A percentile compares a stretch with the other conserved stretches of the same genome.
Evolutionary conservation across 805 yeast species (phyloP).

Genomic region (Naumovozyma dairenensis): DNA sequence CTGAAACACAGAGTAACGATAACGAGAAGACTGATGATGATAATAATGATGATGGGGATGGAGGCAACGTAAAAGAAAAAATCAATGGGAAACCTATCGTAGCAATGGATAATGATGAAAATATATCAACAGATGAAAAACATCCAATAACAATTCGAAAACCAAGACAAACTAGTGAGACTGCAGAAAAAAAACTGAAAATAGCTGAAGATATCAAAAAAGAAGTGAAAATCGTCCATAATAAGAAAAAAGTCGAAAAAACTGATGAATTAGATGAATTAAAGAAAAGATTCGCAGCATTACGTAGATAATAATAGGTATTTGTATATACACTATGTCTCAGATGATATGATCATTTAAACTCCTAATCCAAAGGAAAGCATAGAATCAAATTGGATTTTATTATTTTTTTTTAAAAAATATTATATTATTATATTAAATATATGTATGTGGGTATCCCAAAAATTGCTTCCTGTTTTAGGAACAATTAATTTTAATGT

Average conservation of each 20-base stretch:
- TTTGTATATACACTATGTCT: too few species aligned
- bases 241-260: slow-evolving; percentile 15
- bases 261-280: slow-evolving; percentile 53
- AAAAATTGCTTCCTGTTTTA: too few species aligned
- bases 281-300: slow-evolving; percentile 67
- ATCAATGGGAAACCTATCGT: slow-evolving; percentile 29
- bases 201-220: slow-evolving; percentile 34
- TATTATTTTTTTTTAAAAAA: too few species aligned
- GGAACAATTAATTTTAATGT: too few species aligned
- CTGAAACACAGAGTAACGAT: slow-evolving; percentile 20
- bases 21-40: slow-evolving; percentile 19
- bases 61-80: slow-evolving; percentile 10
- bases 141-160: slow-evolving; percentile 37
- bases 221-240: slow-evolving; percentile 25
- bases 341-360: too few species aligned
- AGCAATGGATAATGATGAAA: slow-evolving; percentile 28
- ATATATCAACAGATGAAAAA: slow-evolving; percentile 18
- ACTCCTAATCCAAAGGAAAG: too few species aligned
- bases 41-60: slow-evolving; percentile 27
- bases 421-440: too few species aligned
- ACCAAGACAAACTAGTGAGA: slow-evolving; percentile 35
- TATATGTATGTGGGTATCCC: too few species aligned
- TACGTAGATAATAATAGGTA: slow-evolving; percentile 37
- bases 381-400: too few species aligned
- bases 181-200: slow-evolving; percentile 30